Evolutionary conservation across 208 protist species (phyloP).

Genomic region (Leptomonas seymouri): DNA sequence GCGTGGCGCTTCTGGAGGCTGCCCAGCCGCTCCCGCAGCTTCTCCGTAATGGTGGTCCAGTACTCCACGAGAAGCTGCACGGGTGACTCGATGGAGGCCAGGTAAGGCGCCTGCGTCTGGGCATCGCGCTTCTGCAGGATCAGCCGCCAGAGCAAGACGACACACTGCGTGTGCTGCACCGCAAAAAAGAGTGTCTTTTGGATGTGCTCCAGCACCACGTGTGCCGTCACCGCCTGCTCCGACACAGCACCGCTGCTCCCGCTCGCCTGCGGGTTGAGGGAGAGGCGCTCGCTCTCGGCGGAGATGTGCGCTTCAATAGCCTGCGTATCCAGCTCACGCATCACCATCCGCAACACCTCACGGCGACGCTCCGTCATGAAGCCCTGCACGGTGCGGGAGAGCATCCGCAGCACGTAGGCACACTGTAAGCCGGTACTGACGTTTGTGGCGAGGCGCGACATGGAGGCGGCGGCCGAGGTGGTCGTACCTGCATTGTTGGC

Average conservation of each 20-base stretch:
- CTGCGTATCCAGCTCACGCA: slow-evolving; percentile 67
- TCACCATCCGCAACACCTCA: slow-evolving; percentile 63
- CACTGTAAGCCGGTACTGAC: slow-evolving; percentile 71
- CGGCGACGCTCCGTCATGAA: slow-evolving; percentile 81
- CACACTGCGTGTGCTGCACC: slow-evolving; percentile 63
- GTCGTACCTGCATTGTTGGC: neutral
- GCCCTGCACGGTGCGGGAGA: slow-evolving; percentile 49
- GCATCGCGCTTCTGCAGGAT: slow-evolving; percentile 57
- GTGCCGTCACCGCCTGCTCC: slow-evolving; percentile 35
- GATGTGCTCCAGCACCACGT: slow-evolving; percentile 49
- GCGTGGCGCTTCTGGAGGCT: slow-evolving; percentile 55
- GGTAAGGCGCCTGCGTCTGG: slow-evolving; percentile 40
- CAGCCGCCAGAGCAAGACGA: slow-evolving; percentile 70
- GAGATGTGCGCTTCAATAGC: slow-evolving; percentile 50
- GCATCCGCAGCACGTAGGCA: slow-evolving; percentile 52
- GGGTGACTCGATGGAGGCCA: slow-evolving; percentile 52
- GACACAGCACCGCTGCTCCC: slow-evolving; percentile 17
- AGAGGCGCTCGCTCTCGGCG: slow-evolving; percentile 26
- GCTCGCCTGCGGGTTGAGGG: neutral
- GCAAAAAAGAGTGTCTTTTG: slow-evolving; percentile 53
- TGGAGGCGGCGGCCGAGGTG: neutral
- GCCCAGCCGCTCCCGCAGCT: slow-evolving; percentile 59
- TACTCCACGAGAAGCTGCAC: slow-evolving; percentile 71
- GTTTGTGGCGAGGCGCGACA: slow-evolving; percentile 26
- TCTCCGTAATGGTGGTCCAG: slow-evolving; percentile 63